Base-by-base conservation (phyloP, 805 yeast genomes). In the Candida vaughaniae region DNA sequence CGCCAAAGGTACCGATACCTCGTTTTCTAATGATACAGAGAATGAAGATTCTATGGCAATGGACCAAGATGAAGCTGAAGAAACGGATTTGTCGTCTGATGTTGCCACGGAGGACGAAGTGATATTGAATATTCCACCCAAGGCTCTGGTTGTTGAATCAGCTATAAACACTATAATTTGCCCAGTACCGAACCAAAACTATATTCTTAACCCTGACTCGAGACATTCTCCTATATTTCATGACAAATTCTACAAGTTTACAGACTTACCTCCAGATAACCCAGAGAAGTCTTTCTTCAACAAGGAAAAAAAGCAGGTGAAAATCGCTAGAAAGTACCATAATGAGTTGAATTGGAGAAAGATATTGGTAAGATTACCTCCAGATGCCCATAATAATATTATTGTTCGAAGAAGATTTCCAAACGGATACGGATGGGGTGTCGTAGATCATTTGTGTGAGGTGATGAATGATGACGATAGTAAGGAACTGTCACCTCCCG, bases 361-460 rank as follows among this genome's bases (percentile, higher is more conserved):
- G 42, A 64, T 69, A 10, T 51, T 69, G 43, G 73, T 68, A 2
- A 55, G 57, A 35, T 51, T 69, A 15, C 73, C 72, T 0, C 72
- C 73, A 2, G 75, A 69, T 49, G 72, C 75, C 3, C 75, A 69
- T 46, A 69, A 67, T 45, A 69, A 68, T 42, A 69, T 69, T 5
- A 53, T 66, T 3, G 75, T 69, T 10, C 43, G 75, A 31, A 52
- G 75, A 35, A 42, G 71, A 22, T 69, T 69, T 48, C 53, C 69
- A 17, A 69, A 69, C 48, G 73, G 71, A 1, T 69, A 63, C 43
- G 75, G 75, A 7, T 69, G 75, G 75, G 71, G 71, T 1, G 72
- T 68, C 7, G 51, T 69, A 7, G 70, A 67, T 39, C 73, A 69
- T 43, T 47, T 69, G 29, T 58, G 63, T 29, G 55, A 51, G 8